Conservation (phyloP, 1,284 basidiomycete genomes). For the Pseudomicrostroma phylloplanum region DNA sequence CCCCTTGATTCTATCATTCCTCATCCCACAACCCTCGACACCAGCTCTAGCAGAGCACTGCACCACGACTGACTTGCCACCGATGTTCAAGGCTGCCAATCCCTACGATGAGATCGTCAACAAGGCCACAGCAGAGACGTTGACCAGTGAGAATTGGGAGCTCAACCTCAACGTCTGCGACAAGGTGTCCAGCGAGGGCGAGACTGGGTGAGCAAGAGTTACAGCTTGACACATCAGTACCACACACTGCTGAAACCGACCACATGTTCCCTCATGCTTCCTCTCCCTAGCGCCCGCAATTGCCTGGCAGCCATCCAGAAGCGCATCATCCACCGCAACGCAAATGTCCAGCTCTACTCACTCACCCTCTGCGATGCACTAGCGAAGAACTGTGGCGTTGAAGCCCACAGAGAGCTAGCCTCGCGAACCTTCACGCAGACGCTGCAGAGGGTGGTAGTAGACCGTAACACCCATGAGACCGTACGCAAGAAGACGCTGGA, state of each 20-base stretch:
- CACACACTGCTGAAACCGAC: not conserved
- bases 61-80: no score
- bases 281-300: conserved; percentile 73
- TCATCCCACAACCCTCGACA: no score
- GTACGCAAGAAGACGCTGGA: conserved; percentile 70
- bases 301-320: conserved; percentile 80
- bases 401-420: conserved; percentile 78
- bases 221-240: not conserved
- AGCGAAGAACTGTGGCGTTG: conserved; percentile 80
- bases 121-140: conserved; percentile 90
- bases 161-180: conserved; percentile 91
- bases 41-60: no score
- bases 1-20: no score
- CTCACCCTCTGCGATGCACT: conserved; percentile 55
- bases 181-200: conserved; percentile 80
- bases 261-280: no score
- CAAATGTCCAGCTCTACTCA: conserved; percentile 92
- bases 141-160: conserved; percentile 93
- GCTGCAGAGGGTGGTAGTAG: conserved; percentile 74
- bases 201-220: conserved; percentile 25
- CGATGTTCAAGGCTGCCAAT: conserved; percentile 56
- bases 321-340: conserved; percentile 83
- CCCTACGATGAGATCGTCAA: conserved; percentile 89
- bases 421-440: conserved; percentile 83
- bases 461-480: conserved; percentile 85